Percentiles rank a stretch among this genome's conserved stretches.
These are phyloP conservation scores for Aspergillus tamarii DNA, from an alignment of 2,329 filamentous ascomycete genomes.

Conservation along the genomic window DNA sequence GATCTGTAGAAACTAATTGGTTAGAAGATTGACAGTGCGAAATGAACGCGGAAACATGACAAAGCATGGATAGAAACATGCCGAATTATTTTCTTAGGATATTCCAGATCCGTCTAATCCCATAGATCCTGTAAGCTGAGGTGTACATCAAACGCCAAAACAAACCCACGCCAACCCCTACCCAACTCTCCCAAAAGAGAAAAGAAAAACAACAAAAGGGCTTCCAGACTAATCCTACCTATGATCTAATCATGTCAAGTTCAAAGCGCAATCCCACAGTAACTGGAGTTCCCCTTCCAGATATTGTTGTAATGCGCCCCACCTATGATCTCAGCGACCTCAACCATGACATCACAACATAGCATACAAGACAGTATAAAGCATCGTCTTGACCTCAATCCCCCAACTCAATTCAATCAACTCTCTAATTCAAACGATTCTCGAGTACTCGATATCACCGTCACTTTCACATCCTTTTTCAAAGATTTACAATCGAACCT, in stretches of 20 bases:
- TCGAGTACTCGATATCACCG: neutral
- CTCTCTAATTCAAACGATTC: neutral
- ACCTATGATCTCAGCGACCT: constrained; percentile 26
- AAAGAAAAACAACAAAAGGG: neutral
- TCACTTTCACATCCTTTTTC: neutral
- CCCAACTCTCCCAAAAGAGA: neutral
- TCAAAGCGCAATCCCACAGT: neutral
- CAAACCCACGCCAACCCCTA: neutral
- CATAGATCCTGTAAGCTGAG: neutral
- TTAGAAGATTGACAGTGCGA: neutral
- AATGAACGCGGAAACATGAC: neutral
- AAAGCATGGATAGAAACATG: neutral
- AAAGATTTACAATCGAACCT: neutral
- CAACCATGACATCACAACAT: constrained; percentile 17
- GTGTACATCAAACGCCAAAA: neutral
- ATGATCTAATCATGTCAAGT: neutral
- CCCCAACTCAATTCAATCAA: neutral
- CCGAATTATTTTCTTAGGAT: neutral
- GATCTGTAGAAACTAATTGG: neutral
- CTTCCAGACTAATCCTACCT: neutral
- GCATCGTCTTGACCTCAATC: constrained; percentile 1
- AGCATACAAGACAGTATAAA: constrained; percentile 13
- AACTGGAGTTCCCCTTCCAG: neutral
- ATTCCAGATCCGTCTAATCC: neutral
- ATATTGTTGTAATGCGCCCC: constrained; percentile 11